A percentile compares a stretch with the other conserved stretches of the same genome.
Evolutionary conservation across 2,329 filamentous ascomycete species (phyloP).

Genomic region (Clarireedia paspali): DNA sequence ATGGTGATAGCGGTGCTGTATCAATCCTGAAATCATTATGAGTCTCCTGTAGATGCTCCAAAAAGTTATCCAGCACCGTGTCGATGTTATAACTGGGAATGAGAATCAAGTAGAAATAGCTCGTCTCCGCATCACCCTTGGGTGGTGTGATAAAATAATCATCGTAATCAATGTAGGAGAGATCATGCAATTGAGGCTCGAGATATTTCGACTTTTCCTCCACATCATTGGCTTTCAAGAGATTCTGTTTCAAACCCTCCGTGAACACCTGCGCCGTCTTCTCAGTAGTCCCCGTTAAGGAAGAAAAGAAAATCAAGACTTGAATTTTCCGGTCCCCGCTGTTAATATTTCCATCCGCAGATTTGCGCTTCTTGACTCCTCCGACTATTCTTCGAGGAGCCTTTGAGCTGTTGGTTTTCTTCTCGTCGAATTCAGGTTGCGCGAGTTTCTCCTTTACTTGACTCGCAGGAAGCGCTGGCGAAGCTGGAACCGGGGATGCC

Average conservation of each 20-base stretch:
- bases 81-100: conserved; percentile 94
- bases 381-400: conserved; percentile 32
- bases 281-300: conserved; percentile 77
- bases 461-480: conserved; percentile 13
- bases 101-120: conserved; percentile 76
- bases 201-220: conserved; percentile 33
- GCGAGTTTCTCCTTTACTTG: conserved; percentile 19
- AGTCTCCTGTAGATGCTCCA: conserved; percentile 82
- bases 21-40: conserved; percentile 97
- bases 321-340: conserved; percentile 46
- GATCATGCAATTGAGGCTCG: conserved; percentile 61
- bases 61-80: conserved; percentile 78
- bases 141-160: conserved; percentile 82
- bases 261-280: conserved; percentile 59
- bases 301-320: conserved; percentile 80
- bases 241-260: conserved; percentile 39
- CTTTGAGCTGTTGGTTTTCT: conserved; percentile 24
- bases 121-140: conserved; percentile 42
- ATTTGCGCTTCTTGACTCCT: conserved; percentile 23
- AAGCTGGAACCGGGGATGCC: conserved; percentile 22
- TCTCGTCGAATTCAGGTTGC: conserved; percentile 10
- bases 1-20: conserved; percentile 66
- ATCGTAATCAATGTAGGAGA: conserved; percentile 84
- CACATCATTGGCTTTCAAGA: conserved; percentile 16
- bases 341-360: conserved; percentile 26